A percentile compares a stretch with the other conserved stretches of the same genome.
phyloP scores from a whole-genome alignment of 2,329 filamentous ascomycete species.

The Paracoccidioides brasiliensis region DNA sequence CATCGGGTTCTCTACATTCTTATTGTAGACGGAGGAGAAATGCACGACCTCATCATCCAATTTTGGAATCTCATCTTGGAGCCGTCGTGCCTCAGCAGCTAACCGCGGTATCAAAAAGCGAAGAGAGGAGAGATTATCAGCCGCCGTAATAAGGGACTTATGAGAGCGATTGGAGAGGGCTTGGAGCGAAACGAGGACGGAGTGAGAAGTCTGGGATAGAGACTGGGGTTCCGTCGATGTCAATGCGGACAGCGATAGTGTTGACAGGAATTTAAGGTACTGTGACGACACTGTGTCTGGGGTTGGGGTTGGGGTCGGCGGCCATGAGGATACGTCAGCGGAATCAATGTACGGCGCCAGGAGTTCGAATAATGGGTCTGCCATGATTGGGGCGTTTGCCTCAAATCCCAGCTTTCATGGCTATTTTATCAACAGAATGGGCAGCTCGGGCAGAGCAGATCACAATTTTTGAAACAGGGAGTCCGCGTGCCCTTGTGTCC shows the following conservation, averaged over 20 bases:
- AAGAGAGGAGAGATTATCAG: constrained; percentile 62
- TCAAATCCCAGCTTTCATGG: background rate
- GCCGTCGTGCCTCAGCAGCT: constrained; percentile 48
- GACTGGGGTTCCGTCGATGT: constrained; percentile 62
- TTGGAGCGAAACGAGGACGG: constrained; percentile 70
- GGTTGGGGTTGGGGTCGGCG: constrained; percentile 24
- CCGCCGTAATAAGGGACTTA: constrained; percentile 68
- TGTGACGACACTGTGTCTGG: constrained; percentile 38
- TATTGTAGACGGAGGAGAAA: constrained; percentile 76
- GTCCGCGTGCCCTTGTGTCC: background rate
- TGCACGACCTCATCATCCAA: constrained; percentile 65
- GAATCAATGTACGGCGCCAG: constrained; percentile 48
- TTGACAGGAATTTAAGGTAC: constrained; percentile 67
- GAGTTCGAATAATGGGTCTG: constrained; percentile 63
- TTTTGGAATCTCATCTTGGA: constrained; percentile 60
- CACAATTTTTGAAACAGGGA: background rate
- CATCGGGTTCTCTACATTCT: constrained; percentile 53
- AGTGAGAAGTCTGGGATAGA: constrained; percentile 69
- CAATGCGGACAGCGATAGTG: constrained; percentile 61
- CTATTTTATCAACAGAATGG: background rate
- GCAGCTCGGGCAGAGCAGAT: background rate
- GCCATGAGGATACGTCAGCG: constrained; percentile 23
- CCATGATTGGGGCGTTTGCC: constrained; percentile 33
- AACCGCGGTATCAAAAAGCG: constrained; percentile 58
- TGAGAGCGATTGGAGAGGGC: constrained; percentile 80